Base-by-base conservation (phyloP, 1,284 basidiomycete genomes). In the Wolfiporia cocos region DNA sequence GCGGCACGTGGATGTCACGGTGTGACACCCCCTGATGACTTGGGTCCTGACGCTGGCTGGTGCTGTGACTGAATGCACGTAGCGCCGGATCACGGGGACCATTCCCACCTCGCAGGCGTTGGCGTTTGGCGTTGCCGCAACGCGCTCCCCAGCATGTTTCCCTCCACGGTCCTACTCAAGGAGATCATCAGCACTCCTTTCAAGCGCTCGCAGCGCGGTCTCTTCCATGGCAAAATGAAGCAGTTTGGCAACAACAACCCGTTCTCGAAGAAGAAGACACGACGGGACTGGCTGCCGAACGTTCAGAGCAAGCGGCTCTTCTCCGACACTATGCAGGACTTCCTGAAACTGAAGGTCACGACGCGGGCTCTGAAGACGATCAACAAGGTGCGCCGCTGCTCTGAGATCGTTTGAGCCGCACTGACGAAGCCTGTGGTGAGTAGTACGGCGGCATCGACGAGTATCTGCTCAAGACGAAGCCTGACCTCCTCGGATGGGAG, bases 161-260 rank as follows among this genome's bases (percentile, higher is more conserved):
- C 65, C 40, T 61, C 66, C 23, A 49, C 60, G 23, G 57, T 62
- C 10, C 50, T 59, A 24, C 49, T 61, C 34, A 49, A 56, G 35
- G 52, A 53, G 11, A 57, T 70, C 30, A 57, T 76, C 50, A 75
- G 78, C 35, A 70, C 74, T 46, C 82, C 85, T 2, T 89, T 89
- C 69, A 89, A 88, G 60, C 77, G 84, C 30, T 66, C 86, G 1
- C 78, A 86, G 48, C 66, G 76, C 2, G 86, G 86, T 41, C 78
- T 92, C 1, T 91, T 86, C 59, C 86, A 90, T 44, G 87, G 87
- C 14, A 84, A 83, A 58, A 77, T 68, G 39, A 86, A 83, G 49
- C 83, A 79, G 52, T 83, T 80, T 51, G 92, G 92, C 29, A 93
- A 95, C 73, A 93, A 86, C 58, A 88, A 94, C 39, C 91, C 92